Evolutionary conservation across 257 asterid genomes (phyloP).

Genomic region (Capsicum baccatum): DNA sequence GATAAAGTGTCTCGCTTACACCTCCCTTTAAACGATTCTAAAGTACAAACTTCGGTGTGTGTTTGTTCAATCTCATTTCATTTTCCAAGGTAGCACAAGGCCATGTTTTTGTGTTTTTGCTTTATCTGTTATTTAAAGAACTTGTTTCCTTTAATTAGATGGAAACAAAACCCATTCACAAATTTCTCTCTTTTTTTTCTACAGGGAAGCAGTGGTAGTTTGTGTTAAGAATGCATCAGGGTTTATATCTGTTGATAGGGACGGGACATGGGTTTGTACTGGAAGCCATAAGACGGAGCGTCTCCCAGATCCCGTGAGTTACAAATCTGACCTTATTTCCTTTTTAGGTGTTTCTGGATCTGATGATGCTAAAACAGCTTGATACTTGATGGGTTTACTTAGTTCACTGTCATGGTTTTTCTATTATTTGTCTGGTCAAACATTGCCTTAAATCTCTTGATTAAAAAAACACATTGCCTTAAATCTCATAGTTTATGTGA

Average conservation of each 20-base stretch:
- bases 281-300: constrained; percentile 52
- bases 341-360: not conserved
- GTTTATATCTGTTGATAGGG: constrained; percentile 62
- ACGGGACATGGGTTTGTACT: constrained; percentile 79
- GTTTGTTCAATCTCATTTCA: constrained; percentile 5
- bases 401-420: not conserved
- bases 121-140: not conserved
- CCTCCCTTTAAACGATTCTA: not conserved
- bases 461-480: not conserved
- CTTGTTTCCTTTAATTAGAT: not conserved
- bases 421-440: constrained; percentile 16
- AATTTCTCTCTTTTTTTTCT: constrained; percentile 18
- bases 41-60: not conserved
- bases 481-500: not conserved
- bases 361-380: constrained; percentile 7
- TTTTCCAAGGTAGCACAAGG: not conserved
- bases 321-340: constrained; percentile 13
- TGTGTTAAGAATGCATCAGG: constrained; percentile 70
- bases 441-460: not conserved
- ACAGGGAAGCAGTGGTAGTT: constrained; percentile 76
- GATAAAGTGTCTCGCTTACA: not conserved
- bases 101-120: not conserved
- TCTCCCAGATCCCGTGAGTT: constrained; percentile 71
- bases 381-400: not conserved
- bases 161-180: not conserved